Evolutionary conservation across 1,139 yeast species (phyloP), one percentile per base, ranked within the genome.

Genomic region (Saccharomyces hybrid): DNA sequence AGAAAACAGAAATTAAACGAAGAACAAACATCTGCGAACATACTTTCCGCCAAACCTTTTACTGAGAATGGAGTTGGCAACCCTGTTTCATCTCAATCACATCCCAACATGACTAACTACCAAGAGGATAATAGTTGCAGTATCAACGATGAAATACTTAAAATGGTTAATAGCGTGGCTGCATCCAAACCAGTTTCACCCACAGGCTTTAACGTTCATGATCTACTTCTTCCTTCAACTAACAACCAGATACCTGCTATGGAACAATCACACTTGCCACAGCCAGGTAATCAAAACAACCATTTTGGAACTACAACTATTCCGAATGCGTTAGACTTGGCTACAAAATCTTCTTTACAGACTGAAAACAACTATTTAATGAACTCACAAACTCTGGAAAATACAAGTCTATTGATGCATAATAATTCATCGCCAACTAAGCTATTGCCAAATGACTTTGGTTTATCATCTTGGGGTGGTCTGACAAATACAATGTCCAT

Each of bases 81-180:
- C 11, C 5, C 44, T 11, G 25, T 23, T 20, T 2, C 25, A 20
- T 20, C 44, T 8, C 56, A 53, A 25, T 14, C 53, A 20, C 20
- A 31, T 28, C 53, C 58, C 5, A 29, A 42, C 20, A 27, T 27
- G 8, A 47, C 26, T 20, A 47, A 49, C 28, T 23, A 47, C 16
- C 51, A 50, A 16, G 50, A 38, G 26, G 25, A 38, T 11, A 20
- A 11, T 9, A 50, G 42, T 26, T 41, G 50, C 5, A 57, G 44
- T 31, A 55, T 65, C 27, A 62, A 60, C 50, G 63, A 65, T 47
- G 69, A 66, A 32, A 60, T 66, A 14, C 57, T 61, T 48, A 61
- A 58, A 28, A 62, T 67, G 59, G 61, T 66, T 5, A 66, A 62
- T 53, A 60, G 67, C 16, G 70, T 64, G 0, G 58, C 67, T 4